Percentiles rank a stretch among this genome's conserved stretches.
phyloP scores from a whole-genome alignment of 768 basidiomycete genomes.

The Leccinum obscurum region DNA sequence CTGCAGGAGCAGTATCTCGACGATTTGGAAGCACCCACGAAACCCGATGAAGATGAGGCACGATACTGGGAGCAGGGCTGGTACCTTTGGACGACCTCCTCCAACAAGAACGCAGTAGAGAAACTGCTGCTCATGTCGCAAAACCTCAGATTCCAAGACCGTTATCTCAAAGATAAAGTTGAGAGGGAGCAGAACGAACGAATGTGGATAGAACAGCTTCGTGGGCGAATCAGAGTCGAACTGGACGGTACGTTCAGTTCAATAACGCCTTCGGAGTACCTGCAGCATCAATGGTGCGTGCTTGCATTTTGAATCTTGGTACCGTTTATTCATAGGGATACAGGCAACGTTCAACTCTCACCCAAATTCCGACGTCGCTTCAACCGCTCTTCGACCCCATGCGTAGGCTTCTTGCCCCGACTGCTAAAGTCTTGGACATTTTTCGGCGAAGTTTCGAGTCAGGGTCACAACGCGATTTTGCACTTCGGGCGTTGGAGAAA shows the following conservation, averaged over 20 bases:
- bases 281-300: slow-evolving; percentile 37
- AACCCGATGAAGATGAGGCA: slow-evolving; percentile 37
- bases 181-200: slow-evolving; percentile 53
- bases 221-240: slow-evolving; percentile 24
- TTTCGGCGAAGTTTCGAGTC: slow-evolving; percentile 53
- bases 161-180: slow-evolving; percentile 29
- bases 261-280: slow-evolving; percentile 20
- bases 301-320: slow-evolving; percentile 24
- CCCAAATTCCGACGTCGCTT: slow-evolving; percentile 58
- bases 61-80: slow-evolving; percentile 72
- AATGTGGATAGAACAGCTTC: slow-evolving; percentile 34
- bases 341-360: slow-evolving; percentile 53
- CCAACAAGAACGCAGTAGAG: slow-evolving; percentile 51
- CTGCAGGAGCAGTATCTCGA: slow-evolving; percentile 20
- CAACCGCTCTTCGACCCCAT: slow-evolving; percentile 55
- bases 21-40: slow-evolving; percentile 16
- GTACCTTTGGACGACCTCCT: slow-evolving; percentile 70
- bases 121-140: slow-evolving; percentile 60
- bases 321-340: neutral
- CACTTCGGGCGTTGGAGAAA: slow-evolving; percentile 60
- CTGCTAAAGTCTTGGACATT: slow-evolving; percentile 50
- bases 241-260: slow-evolving; percentile 33
- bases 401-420: slow-evolving; percentile 56
- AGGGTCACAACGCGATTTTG: slow-evolving; percentile 61
- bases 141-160: slow-evolving; percentile 51